Conservation (phyloP, 176 grass and related monocot species). For the Olyra latifolia region DNA sequence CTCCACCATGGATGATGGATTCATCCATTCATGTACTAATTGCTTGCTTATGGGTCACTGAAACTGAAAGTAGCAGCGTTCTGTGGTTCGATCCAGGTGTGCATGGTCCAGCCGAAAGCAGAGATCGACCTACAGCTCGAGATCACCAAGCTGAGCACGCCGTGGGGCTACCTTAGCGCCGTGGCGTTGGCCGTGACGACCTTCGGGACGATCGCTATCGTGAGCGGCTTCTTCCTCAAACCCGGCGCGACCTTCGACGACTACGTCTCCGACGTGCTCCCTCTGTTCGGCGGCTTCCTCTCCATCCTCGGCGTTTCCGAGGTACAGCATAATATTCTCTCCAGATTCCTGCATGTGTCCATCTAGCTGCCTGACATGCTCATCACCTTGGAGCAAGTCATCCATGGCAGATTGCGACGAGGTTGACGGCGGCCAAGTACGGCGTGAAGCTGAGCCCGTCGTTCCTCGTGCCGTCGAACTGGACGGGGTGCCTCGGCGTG, state of each 20-base stretch:
- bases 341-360: too few species aligned
- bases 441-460: constrained; percentile 93
- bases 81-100: constrained; percentile 41
- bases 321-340: constrained; percentile 34
- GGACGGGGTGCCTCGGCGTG: constrained; percentile 93
- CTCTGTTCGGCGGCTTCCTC: constrained; percentile 83
- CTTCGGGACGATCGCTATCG: constrained; percentile 83
- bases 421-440: constrained; percentile 73
- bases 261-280: constrained; percentile 81
- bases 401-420: constrained; percentile 74
- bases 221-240: constrained; percentile 96
- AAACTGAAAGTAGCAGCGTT: too few species aligned
- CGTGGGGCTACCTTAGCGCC: constrained; percentile 78
- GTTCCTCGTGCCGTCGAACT: constrained; percentile 94
- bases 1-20: neutral
- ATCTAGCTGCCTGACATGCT: neutral
- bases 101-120: constrained; percentile 93
- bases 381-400: neutral
- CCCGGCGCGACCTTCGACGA: constrained; percentile 81
- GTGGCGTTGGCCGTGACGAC: constrained; percentile 69
- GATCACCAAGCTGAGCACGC: constrained; percentile 71
- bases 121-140: constrained; percentile 97
- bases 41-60: too few species aligned
- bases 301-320: constrained; percentile 89
- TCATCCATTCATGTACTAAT: too few species aligned